These are phyloP conservation scores for Pleurotus ostreatus DNA, from an alignment of 768 basidiomycete genomes.

Conservation along the genomic window DNA sequence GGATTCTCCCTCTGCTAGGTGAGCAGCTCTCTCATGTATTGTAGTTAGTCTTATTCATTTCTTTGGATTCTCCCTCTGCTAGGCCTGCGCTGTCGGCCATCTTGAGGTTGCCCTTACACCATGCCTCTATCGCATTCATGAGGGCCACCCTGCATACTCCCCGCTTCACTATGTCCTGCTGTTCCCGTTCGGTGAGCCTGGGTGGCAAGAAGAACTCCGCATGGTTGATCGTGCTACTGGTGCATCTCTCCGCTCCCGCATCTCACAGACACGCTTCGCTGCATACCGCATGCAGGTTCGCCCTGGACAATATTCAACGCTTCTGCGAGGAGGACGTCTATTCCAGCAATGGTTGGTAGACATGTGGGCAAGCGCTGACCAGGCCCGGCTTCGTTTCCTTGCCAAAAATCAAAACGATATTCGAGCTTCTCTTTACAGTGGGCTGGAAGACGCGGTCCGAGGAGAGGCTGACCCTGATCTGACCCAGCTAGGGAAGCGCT, in stretches of 20 bases:
- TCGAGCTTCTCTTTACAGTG: constrained; percentile 29
- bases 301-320: constrained; percentile 15
- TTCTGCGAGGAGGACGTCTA: constrained; percentile 31
- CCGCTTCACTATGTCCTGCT: too few relatives aligned
- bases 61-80: too few relatives aligned
- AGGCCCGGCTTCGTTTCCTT: constrained; percentile 27
- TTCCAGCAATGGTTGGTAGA: constrained; percentile 37
- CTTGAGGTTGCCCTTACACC: too few relatives aligned
- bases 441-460: constrained; percentile 22
- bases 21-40: too few relatives aligned
- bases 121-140: neutral
- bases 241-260: neutral
- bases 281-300: constrained; percentile 28
- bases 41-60: too few relatives aligned
- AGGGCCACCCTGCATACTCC: too few relatives aligned
- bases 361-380: constrained; percentile 33
- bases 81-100: too few relatives aligned
- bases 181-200: constrained; percentile 8
- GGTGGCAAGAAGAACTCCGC: constrained; percentile 24
- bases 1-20: too few relatives aligned
- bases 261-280: constrained; percentile 20
- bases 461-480: too few relatives aligned
- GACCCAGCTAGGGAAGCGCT: too few relatives aligned
- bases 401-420: constrained; percentile 26
- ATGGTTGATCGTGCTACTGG: too few relatives aligned